Percentiles rank a stretch among this genome's conserved stretches.
These are phyloP conservation scores for Coleophoma eucalyptorum DNA, from an alignment of 2,329 filamentous ascomycete genomes.

Conservation along the genomic window DNA sequence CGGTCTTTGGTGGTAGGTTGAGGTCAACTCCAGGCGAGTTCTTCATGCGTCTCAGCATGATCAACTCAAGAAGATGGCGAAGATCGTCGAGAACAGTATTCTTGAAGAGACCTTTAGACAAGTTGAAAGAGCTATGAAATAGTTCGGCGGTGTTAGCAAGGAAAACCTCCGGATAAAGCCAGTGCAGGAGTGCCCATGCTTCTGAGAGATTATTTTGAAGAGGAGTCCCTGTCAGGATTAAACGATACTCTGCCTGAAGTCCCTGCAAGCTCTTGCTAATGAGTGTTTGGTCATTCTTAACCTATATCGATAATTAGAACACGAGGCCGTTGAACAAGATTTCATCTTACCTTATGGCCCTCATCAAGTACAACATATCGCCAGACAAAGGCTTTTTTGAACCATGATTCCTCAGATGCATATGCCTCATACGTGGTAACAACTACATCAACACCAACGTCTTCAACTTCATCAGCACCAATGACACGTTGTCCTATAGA, in stretches of 20 bases:
- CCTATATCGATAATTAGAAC: neutral
- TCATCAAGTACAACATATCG: conserved; percentile 49
- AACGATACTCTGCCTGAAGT: conserved; percentile 28
- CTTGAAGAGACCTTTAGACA: conserved; percentile 49
- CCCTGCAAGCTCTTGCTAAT: conserved; percentile 28
- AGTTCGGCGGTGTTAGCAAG: conserved; percentile 40
- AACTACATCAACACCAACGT: conserved; percentile 35
- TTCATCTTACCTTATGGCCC: conserved; percentile 41
- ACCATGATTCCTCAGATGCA: conserved; percentile 40
- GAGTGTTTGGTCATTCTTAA: conserved; percentile 36
- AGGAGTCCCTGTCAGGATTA: conserved; percentile 41
- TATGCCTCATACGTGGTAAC: conserved; percentile 48
- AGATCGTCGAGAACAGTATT: conserved; percentile 48
- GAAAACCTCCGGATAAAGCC: conserved; percentile 57
- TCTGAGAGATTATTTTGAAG: conserved; percentile 56
- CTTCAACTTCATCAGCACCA: conserved; percentile 22
- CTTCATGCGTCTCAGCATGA: conserved; percentile 59
- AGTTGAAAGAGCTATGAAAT: conserved; percentile 53
- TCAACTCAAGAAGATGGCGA: conserved; percentile 46
- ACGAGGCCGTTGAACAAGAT: neutral
- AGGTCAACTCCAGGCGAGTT: conserved; percentile 48
- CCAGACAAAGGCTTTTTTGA: conserved; percentile 47
- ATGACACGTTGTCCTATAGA: conserved; percentile 14
- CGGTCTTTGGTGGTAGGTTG: conserved; percentile 51
- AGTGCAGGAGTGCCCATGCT: conserved; percentile 53